phyloP scores from a whole-genome alignment of 176 grass and related monocot genomes.

The Puya raimondii region DNA sequence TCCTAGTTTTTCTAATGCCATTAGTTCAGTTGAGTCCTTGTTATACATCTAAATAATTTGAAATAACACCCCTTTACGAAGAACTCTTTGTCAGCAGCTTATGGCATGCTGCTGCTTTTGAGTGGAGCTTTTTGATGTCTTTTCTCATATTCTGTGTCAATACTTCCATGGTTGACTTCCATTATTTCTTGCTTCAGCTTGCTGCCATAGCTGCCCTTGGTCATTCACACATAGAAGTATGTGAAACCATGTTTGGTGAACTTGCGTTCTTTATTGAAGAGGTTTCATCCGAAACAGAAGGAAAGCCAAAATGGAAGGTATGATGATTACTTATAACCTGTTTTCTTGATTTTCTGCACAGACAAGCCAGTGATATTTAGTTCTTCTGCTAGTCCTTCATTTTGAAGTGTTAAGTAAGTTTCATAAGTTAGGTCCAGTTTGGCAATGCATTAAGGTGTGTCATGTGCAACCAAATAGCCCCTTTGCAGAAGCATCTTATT shows the following conservation, averaged over 20 bases:
- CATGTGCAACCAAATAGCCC: too few relatives aligned
- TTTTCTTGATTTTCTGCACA: slow-evolving; percentile 12
- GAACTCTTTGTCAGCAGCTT: too few relatives aligned
- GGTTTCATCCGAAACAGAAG: slow-evolving; percentile 79
- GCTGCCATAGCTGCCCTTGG: slow-evolving; percentile 86
- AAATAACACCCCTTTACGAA: not conserved
- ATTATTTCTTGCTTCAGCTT: slow-evolving; percentile 37
- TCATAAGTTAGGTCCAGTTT: too few relatives aligned
- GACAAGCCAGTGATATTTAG: not conserved
- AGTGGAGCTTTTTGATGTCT: too few relatives aligned
- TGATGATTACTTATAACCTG: not conserved
- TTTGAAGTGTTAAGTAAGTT: not conserved
- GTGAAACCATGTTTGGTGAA: slow-evolving; percentile 89
- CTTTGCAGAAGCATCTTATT: too few relatives aligned
- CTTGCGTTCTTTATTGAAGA: slow-evolving; percentile 83
- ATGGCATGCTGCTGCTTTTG: too few relatives aligned
- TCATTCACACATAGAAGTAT: slow-evolving; percentile 83
- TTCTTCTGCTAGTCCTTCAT: slow-evolving; percentile 2
- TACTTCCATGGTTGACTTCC: not conserved
- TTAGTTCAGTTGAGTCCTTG: not conserved
- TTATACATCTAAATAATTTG: not conserved
- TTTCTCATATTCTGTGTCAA: too few relatives aligned
- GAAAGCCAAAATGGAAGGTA: slow-evolving; percentile 99
- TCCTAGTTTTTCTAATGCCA: too few relatives aligned
- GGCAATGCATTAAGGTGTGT: too few relatives aligned